These are phyloP conservation scores for Panellus pusillus DNA, from an alignment of 768 basidiomycete species.

Conservation along the genomic window DNA sequence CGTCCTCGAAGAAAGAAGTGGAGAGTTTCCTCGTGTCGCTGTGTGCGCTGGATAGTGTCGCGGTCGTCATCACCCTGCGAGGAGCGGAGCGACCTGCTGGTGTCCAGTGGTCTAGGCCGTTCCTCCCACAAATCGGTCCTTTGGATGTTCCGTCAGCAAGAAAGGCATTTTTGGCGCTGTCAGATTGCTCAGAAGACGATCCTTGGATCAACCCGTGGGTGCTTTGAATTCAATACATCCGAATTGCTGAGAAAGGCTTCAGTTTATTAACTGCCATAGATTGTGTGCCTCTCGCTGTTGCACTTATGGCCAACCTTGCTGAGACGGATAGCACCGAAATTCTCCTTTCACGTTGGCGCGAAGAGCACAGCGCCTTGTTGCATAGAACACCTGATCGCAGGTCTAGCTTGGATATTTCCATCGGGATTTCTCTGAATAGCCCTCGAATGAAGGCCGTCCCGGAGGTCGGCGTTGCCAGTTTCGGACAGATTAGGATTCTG, in stretches of 20 bases:
- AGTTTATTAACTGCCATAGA: slow-evolving; percentile 21
- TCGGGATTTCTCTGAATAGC: slow-evolving; percentile 22
- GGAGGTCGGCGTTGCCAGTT: slow-evolving; percentile 5
- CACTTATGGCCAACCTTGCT: slow-evolving; percentile 23
- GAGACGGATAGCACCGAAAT: slow-evolving; percentile 19
- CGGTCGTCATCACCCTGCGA: slow-evolving; percentile 24
- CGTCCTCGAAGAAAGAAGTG: slow-evolving; percentile 17
- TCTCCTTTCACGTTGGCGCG: slow-evolving; percentile 20
- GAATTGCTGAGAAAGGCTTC: neutral
- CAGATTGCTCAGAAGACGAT: slow-evolving; percentile 22
- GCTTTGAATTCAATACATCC: neutral
- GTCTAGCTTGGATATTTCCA: slow-evolving; percentile 23
- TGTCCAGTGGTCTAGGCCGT: slow-evolving; percentile 23
- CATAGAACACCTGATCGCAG: slow-evolving; percentile 12
- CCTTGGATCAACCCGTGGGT: slow-evolving; percentile 18
- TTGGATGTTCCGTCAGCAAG: slow-evolving; percentile 20
- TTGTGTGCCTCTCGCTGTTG: slow-evolving; percentile 23
- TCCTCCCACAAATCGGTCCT: slow-evolving; percentile 20
- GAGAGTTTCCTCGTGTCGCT: slow-evolving; percentile 19
- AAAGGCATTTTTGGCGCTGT: slow-evolving; percentile 21
- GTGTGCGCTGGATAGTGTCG: slow-evolving; percentile 13
- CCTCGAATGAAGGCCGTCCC: slow-evolving; percentile 22
- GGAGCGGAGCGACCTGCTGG: slow-evolving; percentile 24
- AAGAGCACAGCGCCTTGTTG: slow-evolving; percentile 21
- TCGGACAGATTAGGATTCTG: neutral